Evolutionary conservation across 495 filamentous ascomycete genomes (phyloP).

Genomic region (Hyaloscypha finlandica): DNA sequence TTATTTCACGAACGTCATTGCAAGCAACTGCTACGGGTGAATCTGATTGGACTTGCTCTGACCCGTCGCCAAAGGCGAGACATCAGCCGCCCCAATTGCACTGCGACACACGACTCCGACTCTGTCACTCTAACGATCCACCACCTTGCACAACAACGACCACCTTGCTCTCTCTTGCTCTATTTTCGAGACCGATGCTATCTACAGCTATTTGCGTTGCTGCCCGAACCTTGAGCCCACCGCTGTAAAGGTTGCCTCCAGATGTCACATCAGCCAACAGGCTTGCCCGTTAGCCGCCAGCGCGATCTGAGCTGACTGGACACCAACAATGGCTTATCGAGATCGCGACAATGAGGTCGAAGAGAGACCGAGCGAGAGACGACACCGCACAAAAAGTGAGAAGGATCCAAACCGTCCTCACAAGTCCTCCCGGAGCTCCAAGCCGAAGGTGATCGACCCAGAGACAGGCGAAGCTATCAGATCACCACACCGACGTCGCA

Average conservation of each 20-base stretch:
- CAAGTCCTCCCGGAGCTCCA: slow-evolving; percentile 31
- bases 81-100: background rate
- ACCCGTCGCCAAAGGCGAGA: background rate
- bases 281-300: slow-evolving; percentile 26
- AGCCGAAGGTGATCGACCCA: slow-evolving; percentile 32
- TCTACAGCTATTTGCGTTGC: slow-evolving; percentile 5
- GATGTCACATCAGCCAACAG: slow-evolving; percentile 12
- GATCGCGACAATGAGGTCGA: slow-evolving; percentile 28
- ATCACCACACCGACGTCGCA: slow-evolving; percentile 26
- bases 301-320: slow-evolving; percentile 10
- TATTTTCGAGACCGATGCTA: background rate
- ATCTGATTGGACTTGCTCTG: background rate
- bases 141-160: slow-evolving; percentile 2
- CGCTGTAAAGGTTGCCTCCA: slow-evolving; percentile 11
- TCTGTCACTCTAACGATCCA: background rate
- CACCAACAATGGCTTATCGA: slow-evolving; percentile 27
- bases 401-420: slow-evolving; percentile 33
- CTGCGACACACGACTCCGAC: background rate
- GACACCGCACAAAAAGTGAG: slow-evolving; percentile 31
- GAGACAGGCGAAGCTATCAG: slow-evolving; percentile 32
- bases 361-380: slow-evolving; percentile 31
- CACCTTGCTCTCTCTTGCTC: slow-evolving; percentile 12
- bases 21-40: background rate
- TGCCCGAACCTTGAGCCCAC: background rate
- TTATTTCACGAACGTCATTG: background rate